Percentiles rank a stretch among this genome's conserved stretches.
These are phyloP conservation scores for Rugonectria rugulosa DNA, from an alignment of 2,329 filamentous ascomycete species.

Conservation along the genomic window DNA sequence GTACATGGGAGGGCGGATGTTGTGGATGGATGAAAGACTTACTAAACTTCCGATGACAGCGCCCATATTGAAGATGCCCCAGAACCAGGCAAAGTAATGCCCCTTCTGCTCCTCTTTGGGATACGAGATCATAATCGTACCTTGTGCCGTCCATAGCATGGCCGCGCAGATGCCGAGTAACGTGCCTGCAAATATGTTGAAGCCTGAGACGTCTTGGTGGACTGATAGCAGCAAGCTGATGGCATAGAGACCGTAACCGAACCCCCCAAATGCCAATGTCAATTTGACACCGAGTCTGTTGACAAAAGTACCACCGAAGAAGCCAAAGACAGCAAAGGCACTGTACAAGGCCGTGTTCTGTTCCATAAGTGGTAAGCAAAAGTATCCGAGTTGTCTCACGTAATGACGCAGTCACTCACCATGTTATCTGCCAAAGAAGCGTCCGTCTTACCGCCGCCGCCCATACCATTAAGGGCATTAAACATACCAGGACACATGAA, in stretches of 20 bases:
- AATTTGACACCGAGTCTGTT: conserved; percentile 47
- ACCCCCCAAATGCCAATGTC: conserved; percentile 47
- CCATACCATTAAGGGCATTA: conserved; percentile 71
- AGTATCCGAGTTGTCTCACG: not conserved
- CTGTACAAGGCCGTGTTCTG: conserved; percentile 74
- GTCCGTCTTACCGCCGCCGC: conserved; percentile 63
- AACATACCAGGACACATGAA: conserved; percentile 77
- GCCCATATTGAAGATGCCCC: conserved; percentile 94
- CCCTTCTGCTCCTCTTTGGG: conserved; percentile 83
- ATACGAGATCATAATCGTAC: conserved; percentile 90
- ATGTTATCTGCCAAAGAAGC: conserved; percentile 50
- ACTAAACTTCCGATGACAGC: conserved; percentile 82
- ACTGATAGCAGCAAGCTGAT: conserved; percentile 73
- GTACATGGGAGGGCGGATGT: too few species aligned
- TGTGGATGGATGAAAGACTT: conserved; percentile 44
- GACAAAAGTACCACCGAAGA: conserved; percentile 77
- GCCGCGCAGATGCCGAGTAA: conserved; percentile 81
- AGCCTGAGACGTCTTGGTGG: conserved; percentile 58
- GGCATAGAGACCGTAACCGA: conserved; percentile 66
- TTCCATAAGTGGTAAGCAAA: not conserved
- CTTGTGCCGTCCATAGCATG: conserved; percentile 83
- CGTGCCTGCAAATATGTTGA: conserved; percentile 73
- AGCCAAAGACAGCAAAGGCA: conserved; percentile 70
- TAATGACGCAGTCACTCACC: conserved; percentile 30
- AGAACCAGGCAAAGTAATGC: conserved; percentile 88